Evolutionary conservation across 2,329 filamentous ascomycete species (phyloP).

Genomic region (Ascochyta lentis): DNA sequence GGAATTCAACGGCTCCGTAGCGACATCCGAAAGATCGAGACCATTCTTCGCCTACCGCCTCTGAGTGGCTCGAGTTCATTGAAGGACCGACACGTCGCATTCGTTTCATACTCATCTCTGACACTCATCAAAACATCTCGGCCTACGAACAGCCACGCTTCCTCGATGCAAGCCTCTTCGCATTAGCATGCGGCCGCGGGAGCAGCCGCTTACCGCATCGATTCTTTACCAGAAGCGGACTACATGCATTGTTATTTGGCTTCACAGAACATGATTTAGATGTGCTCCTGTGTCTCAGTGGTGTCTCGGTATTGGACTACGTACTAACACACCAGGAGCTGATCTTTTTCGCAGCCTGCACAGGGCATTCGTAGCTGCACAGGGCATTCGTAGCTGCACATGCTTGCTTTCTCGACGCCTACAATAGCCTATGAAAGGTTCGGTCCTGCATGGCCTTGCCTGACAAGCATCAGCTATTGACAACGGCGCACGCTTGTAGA

Average conservation of each 20-base stretch:
- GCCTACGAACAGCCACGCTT: neutral
- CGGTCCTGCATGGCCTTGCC: no score
- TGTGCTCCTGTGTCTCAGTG: neutral
- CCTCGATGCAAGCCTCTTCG: neutral
- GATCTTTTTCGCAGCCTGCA: no score
- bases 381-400: no score
- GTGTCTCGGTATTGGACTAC: neutral
- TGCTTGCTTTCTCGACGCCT: no score
- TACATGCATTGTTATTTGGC: neutral
- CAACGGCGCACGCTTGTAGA: neutral
- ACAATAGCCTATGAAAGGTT: no score
- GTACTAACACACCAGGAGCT: neutral
- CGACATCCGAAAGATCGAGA: neutral
- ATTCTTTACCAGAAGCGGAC: slow-evolving; percentile 16
- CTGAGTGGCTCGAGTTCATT: neutral
- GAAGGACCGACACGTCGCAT: neutral
- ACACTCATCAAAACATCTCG: neutral
- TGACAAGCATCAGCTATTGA: neutral
- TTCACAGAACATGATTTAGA: neutral
- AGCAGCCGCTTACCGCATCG: slow-evolving; percentile 16
- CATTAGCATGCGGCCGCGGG: neutral
- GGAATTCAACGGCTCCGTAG: slow-evolving; percentile 3
- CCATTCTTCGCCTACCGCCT: neutral
- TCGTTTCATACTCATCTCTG: neutral
- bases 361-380: no score